Base-by-base conservation (phyloP, 2,329 filamentous ascomycete species). In the Epichloe aotearoae region DNA sequence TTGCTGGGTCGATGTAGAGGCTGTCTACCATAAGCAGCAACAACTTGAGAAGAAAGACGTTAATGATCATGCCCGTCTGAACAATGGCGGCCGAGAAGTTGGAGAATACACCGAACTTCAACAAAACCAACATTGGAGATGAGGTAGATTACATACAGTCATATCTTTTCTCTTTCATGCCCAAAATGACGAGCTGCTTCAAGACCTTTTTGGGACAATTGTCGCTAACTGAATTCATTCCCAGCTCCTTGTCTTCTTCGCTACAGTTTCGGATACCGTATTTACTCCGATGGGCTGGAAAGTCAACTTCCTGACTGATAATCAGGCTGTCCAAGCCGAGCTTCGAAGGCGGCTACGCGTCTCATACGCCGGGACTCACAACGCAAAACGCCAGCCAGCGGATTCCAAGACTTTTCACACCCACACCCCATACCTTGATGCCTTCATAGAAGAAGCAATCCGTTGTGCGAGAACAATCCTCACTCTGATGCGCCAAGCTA, bases 401-500 rank as follows among this genome's bases (percentile, higher is more conserved):
- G 54, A 57, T 2, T 34, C 55, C 2, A 67, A 69, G 53, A 59
- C 69, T 8, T 11, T 46, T 7, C 33, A 52, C 1, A 52, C 51
- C 1, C 49, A 48, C n/a, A 47, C 57, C 3, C 53, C 63, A 0
- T 69, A 67, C 52, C 61, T 70, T 1, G 67, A 70, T 37, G 67
- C 66, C 4, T 57, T 63, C 2, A 54, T 69, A 2, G 66, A 69
- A 49, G 67, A 72, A 51, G 57, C 61, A 0, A 55, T 70, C 1
- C 62, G 69, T 1, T 45, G 56, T 19, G 54, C 58, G 1, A 56
- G 59, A 3, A 56, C 59, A 7, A 61, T 61, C 1, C 52, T 62
- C 1, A 46, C 62, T 2, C 53, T 66, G 0, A 45, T 61, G 1
- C 60, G 66, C 1, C 54, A 62, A 46, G 61, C 67, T 0, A 49